Percentiles rank a stretch among this genome's conserved stretches.
phyloP scores from a whole-genome alignment of 805 yeast genomes.

The Kuraishia hungarica region DNA sequence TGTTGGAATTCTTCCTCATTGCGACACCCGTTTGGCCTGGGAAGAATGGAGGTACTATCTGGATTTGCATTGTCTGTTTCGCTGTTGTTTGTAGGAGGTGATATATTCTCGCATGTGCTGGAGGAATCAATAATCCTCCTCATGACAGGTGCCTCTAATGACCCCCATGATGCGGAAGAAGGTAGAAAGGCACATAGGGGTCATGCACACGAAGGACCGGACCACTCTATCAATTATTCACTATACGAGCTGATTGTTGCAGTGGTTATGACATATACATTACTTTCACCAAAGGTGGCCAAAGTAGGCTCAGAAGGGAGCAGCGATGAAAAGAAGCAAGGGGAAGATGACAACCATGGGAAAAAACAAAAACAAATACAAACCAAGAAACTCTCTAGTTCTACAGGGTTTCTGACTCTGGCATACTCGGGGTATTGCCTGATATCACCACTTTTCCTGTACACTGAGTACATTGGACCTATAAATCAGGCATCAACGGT shows the following conservation, averaged over 20 bases:
- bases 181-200: conserved; percentile 17
- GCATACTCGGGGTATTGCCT: conserved; percentile 20
- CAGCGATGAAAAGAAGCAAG: background rate
- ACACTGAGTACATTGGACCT: conserved; percentile 11
- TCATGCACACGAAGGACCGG: conserved; percentile 14
- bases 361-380: background rate
- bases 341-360: background rate
- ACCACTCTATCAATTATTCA: background rate
- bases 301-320: background rate
- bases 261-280: background rate
- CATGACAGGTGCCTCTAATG: conserved; percentile 22
- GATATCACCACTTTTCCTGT: conserved; percentile 17
- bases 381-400: background rate
- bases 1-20: conserved; percentile 83
- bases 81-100: conserved; percentile 84
- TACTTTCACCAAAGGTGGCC: background rate
- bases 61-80: conserved; percentile 85
- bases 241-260: background rate
- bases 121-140: conserved; percentile 58
- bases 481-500: conserved; percentile 17
- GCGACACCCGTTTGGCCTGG: conserved; percentile 86
- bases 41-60: conserved; percentile 80
- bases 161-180: conserved; percentile 10
- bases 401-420: conserved; percentile 25
- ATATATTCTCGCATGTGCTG: conserved; percentile 75